phyloP scores from a whole-genome alignment of 129 eudicot species.

The Lonicera japonica region DNA sequence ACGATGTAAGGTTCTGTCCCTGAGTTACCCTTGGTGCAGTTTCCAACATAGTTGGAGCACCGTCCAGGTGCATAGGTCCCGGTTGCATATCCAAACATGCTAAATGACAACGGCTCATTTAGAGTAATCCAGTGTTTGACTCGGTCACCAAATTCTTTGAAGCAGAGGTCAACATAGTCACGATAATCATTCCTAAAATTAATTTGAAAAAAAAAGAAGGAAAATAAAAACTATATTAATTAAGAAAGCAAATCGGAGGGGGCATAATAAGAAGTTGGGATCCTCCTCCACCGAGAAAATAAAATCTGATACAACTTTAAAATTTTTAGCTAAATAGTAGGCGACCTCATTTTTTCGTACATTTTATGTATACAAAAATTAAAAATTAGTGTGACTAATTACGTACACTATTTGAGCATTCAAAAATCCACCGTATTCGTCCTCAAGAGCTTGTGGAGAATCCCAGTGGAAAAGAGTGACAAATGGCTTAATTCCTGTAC shows the following conservation, averaged over 20 bases:
- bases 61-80: slow-evolving; percentile 58
- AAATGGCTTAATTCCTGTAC: not conserved
- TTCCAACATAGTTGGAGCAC: slow-evolving; percentile 35
- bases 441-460: not conserved
- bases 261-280: too few species aligned
- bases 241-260: too few species aligned
- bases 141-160: slow-evolving; percentile 53
- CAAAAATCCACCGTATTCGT: not conserved
- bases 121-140: slow-evolving; percentile 68
- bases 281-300: too few species aligned
- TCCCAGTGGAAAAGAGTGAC: slow-evolving; percentile 1
- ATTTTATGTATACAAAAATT: too few species aligned
- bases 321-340: too few species aligned
- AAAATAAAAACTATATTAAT: too few species aligned
- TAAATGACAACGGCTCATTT: slow-evolving; percentile 53
- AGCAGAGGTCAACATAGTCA: slow-evolving; percentile 65
- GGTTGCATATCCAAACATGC: slow-evolving; percentile 28
- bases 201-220: too few species aligned
- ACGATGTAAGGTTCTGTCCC: slow-evolving; percentile 66
- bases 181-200: slow-evolving; percentile 43
- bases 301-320: too few species aligned
- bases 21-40: slow-evolving; percentile 47
- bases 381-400: too few species aligned
- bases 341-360: too few species aligned
- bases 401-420: not conserved